A percentile compares a stretch with the other conserved stretches of the same genome.
These are phyloP conservation scores for Trypanosoma brucei DNA, from an alignment of 208 protist species.

Conservation along the genomic window DNA sequence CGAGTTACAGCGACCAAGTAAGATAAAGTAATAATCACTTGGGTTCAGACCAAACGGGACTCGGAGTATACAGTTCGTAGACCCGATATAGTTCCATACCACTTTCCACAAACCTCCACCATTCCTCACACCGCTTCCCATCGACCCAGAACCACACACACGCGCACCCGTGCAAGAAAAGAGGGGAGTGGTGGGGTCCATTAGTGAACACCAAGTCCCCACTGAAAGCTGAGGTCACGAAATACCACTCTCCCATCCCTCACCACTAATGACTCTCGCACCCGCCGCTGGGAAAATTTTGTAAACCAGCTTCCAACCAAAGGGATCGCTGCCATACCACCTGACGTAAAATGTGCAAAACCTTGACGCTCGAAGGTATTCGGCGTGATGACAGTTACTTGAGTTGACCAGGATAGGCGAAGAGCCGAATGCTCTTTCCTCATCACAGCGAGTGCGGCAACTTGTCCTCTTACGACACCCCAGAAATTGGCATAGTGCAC, in stretches of 20 bases:
- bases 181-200: not conserved
- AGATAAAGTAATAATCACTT: too few species aligned
- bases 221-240: slow-evolving; percentile 68
- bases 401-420: slow-evolving; percentile 61
- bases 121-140: too few species aligned
- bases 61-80: too few species aligned
- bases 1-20: too few species aligned
- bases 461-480: slow-evolving; percentile 61
- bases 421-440: slow-evolving; percentile 46
- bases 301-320: slow-evolving; percentile 55
- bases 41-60: too few species aligned
- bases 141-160: too few species aligned
- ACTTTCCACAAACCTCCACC: too few species aligned
- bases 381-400: slow-evolving; percentile 44
- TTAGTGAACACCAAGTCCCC: slow-evolving; percentile 52
- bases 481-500: slow-evolving; percentile 75
- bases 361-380: slow-evolving; percentile 69
- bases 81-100: too few species aligned
- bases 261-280: slow-evolving; percentile 73
- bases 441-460: slow-evolving; percentile 43
- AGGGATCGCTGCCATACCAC: slow-evolving; percentile 33
- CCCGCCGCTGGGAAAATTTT: slow-evolving; percentile 48
- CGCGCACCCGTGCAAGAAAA: too few species aligned
- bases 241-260: slow-evolving; percentile 62
- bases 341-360: slow-evolving; percentile 58